phyloP scores from a whole-genome alignment of 1,139 yeast species.

The Starmera stellimalicola region DNA sequence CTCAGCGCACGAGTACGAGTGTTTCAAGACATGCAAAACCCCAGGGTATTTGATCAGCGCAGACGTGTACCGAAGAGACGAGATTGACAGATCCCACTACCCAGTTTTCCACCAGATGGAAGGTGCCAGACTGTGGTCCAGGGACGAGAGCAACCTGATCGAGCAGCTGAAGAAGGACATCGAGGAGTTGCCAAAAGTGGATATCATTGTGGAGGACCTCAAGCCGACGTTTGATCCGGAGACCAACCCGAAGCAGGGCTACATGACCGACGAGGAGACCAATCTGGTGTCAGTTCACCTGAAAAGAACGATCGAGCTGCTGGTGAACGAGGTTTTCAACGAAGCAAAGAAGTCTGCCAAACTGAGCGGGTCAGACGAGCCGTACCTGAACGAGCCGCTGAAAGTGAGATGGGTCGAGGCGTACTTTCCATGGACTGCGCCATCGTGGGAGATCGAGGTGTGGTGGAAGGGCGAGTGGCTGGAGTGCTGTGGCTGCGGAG shows the following conservation, averaged over 20 bases:
- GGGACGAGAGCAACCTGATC: constrained; percentile 28
- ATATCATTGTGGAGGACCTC: constrained; percentile 70
- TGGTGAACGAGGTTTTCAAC: constrained; percentile 78
- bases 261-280: constrained; percentile 63
- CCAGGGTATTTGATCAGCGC: constrained; percentile 93
- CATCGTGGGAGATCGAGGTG: constrained; percentile 97
- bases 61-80: constrained; percentile 93
- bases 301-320: constrained; percentile 73
- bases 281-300: constrained; percentile 66
- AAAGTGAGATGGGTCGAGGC: constrained; percentile 94
- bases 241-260: constrained; percentile 69
- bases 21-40: constrained; percentile 56
- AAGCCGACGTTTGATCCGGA: constrained; percentile 43
- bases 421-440: constrained; percentile 97
- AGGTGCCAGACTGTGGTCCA: constrained; percentile 84
- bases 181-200: constrained; percentile 56
- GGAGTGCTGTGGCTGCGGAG: constrained; percentile 95
- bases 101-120: constrained; percentile 98
- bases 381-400: constrained; percentile 63
- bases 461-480: constrained; percentile 99
- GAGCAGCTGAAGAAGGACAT: constrained; percentile 35
- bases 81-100: constrained; percentile 90
- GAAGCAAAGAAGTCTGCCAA: constrained; percentile 63
- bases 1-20: constrained; percentile 89
- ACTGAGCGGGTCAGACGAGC: constrained; percentile 53